Base-by-base conservation (phyloP, 2,329 filamentous ascomycete genomes). In the Cladosporium colombiae region DNA sequence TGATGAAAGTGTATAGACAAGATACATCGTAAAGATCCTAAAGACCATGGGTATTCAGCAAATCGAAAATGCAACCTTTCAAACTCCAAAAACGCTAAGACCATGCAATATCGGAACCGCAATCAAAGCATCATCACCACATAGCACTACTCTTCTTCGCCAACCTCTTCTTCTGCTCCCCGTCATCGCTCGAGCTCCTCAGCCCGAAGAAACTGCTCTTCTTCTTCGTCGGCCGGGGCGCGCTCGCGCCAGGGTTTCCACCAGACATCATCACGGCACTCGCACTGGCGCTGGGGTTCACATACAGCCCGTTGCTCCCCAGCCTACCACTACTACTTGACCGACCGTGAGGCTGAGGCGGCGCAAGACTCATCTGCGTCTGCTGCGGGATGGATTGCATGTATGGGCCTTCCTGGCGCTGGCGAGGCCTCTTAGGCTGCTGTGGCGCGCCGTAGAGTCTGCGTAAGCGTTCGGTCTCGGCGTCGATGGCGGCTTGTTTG, bases 401-500 rank as follows among this genome's bases (percentile, higher is more conserved):
- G 50, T 68, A 68, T 3, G 67, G 67, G 21, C 68, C 58, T 55
- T 70, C 49, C 29, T 65, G 29, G 57, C 58, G 25, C 50, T 65
- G 52, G 40, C 52, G 25, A 5, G 46, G 58, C 29, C 63, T 50
- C 50, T 64, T 33, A 44, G 68, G 29, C 29, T 57, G 33, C 7
- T 57, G 33, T 8, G 37, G 37, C 60, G 83, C 78, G 57, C 91
- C 90, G 71, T 91, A 93, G 71, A 89, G 77, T 70, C 82, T 86
- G 25, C 86, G 82, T 8, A 97, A 80, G 0, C 92, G 85, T 70
- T 89, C 89, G 0, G 92, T 96, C 78, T 97, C 93, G 52, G 87
- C 86, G 40, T 96, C 81, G 16, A 84, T 72, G 63, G 85, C 85
- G 1, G 80, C 81, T 68, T 87, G 81, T 66, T 79, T 81, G 31